Conservation (phyloP, 805 yeast genomes). For the Candida ovalis region DNA sequence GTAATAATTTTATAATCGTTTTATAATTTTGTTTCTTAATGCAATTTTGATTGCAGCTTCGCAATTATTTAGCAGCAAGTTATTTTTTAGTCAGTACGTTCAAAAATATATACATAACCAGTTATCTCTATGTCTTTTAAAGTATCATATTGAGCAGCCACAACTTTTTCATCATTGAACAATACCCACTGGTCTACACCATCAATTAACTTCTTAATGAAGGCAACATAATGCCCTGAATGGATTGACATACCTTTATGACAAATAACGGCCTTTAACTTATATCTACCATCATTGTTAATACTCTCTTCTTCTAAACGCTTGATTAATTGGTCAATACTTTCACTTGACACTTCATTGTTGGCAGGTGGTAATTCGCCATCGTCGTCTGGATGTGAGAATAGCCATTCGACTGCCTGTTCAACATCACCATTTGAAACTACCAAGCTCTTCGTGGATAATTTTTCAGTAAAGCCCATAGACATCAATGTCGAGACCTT, state of each 20-base stretch:
- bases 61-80: no score
- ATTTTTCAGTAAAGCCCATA: conserved; percentile 74
- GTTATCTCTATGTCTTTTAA: conserved; percentile 41
- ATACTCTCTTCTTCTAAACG: conserved; percentile 7
- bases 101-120: conserved; percentile 48
- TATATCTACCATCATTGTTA: conserved; percentile 30
- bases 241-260: conserved; percentile 89
- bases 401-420: conserved; percentile 88
- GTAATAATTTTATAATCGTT: background rate
- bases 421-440: conserved; percentile 60
- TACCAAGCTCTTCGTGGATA: conserved; percentile 71
- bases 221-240: conserved; percentile 89
- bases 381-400: conserved; percentile 73
- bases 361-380: conserved; percentile 44
- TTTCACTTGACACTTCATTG: conserved; percentile 3
- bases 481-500: conserved; percentile 43
- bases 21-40: no score
- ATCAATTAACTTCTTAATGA: conserved; percentile 45
- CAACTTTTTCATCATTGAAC: conserved; percentile 89
- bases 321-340: conserved; percentile 7
- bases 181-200: conserved; percentile 60
- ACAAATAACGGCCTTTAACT: conserved; percentile 65
- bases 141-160: conserved; percentile 42
- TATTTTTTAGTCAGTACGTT: conserved; percentile 5
- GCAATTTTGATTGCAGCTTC: background rate